A percentile compares a stretch with the other conserved stretches of the same genome.
Conservation (phyloP, 371 early-diverging fungal genomes). For the Synchytrium microbalum region DNA sequence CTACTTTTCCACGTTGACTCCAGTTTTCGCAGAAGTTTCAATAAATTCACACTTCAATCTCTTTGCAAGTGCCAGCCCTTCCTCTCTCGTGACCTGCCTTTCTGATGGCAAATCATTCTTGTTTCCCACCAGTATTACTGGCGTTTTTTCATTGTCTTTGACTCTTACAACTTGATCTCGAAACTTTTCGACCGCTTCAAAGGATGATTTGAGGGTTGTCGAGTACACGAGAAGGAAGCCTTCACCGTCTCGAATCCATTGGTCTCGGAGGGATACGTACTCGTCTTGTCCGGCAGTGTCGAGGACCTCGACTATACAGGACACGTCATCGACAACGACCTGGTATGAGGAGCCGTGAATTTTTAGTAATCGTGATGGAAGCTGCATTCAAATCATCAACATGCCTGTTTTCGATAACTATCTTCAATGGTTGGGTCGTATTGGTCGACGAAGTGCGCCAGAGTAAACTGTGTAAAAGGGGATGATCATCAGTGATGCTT, state of each 20-base stretch:
- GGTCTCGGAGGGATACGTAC: constrained; percentile 60
- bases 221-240: constrained; percentile 85
- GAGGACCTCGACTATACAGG: constrained; percentile 87
- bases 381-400: too few relatives aligned
- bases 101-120: constrained; percentile 77
- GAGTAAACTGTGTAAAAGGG: constrained; percentile 6
- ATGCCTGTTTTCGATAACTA: constrained; percentile 62
- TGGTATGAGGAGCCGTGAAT: constrained; percentile 39
- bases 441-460: constrained; percentile 42
- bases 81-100: constrained; percentile 68
- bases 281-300: constrained; percentile 68
- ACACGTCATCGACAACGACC: constrained; percentile 92
- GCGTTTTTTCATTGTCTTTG: constrained; percentile 66
- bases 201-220: constrained; percentile 77
- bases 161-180: constrained; percentile 76
- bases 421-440: constrained; percentile 97
- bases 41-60: constrained; percentile 41
- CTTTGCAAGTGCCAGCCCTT: constrained; percentile 52
- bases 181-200: constrained; percentile 74
- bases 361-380: background rate
- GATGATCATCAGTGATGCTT: background rate
- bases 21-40: constrained; percentile 50
- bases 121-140: constrained; percentile 90
- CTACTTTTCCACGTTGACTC: constrained; percentile 50
- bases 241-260: constrained; percentile 91